Evolutionary conservation across 768 basidiomycete species (phyloP), one percentile per base, ranked within the genome.

Genomic region (Calvatia gigantea): DNA sequence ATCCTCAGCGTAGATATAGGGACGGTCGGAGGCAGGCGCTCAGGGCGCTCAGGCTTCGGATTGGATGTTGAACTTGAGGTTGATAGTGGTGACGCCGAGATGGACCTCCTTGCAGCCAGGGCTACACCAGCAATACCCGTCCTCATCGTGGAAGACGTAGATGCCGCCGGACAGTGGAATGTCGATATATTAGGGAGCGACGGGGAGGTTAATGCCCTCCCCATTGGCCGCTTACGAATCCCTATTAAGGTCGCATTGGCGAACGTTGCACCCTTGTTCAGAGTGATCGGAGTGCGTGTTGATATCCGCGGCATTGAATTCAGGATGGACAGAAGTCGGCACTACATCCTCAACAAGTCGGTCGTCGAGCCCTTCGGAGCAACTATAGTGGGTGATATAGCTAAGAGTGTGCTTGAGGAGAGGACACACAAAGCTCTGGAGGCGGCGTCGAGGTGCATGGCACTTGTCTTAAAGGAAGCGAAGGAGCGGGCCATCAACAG

Each of bases 281-380:
- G 57, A 27, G 65, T 75, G 23, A 32, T 69, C 42, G 63, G 68
- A 51, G 70, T 75, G 6, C 51, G 66, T 23, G 64, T 67, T 1
- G 39, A 63, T 15, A 45, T 72, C 25, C 62, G 62, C 3, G 70
- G 69, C 5, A 62, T 74, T 6, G 57, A 59, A 3, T 69, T 75
- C 49, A 57, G 57, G 42, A 63, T 77, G 38, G 63, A 68, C 28
- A 51, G 70, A 51, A 74, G 72, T 58, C 64, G 67, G 46, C 74
- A 76, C 47, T 75, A 72, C 72, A 66, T 75, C 33, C 48, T 75
- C 19, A 75, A 75, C 59, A 75, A 70, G 23, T 42, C 69, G 7
- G 42, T 73, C 5, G 56, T 75, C 17, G 69, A 75, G 52, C 73
- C 70, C 0, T 64, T 75, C 17, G 69, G 70, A 0, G 69, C 69